These are phyloP conservation scores for Haplosporangium sp. DNA, from an alignment of 371 early-diverging fungal genomes.

Conservation along the genomic window DNA sequence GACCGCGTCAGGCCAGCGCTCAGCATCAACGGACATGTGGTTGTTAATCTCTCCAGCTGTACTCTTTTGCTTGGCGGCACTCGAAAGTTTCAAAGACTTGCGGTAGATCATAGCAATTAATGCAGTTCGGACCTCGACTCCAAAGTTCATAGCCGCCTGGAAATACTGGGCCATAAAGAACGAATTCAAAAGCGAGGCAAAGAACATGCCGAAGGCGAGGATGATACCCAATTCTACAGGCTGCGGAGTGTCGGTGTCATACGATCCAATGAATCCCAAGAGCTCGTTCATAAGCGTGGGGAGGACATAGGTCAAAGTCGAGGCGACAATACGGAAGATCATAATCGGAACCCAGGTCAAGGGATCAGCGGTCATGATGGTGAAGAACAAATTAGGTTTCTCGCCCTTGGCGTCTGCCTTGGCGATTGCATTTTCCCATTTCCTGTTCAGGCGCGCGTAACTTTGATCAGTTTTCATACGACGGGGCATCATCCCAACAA, in stretches of 20 bases:
- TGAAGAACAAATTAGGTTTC: conserved; percentile 27
- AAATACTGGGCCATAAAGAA: conserved; percentile 52
- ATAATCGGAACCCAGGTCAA: conserved; percentile 28
- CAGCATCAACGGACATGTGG: conserved; percentile 83
- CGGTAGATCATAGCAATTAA: conserved; percentile 66
- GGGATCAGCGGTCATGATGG: conserved; percentile 22
- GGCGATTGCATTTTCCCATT: conserved; percentile 25
- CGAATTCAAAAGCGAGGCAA: conserved; percentile 38
- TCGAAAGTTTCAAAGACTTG: conserved; percentile 67
- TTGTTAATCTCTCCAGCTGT: conserved; percentile 83
- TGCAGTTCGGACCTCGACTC: conserved; percentile 60
- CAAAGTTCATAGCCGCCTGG: conserved; percentile 53
- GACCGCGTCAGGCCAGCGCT: conserved; percentile 48
- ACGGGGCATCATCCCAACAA: conserved; percentile 37
- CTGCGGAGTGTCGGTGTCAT: conserved; percentile 14
- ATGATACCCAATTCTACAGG: conserved; percentile 48
- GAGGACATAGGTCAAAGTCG: conserved; percentile 32
- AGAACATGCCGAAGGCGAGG: conserved; percentile 54
- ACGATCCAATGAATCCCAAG: conserved; percentile 35
- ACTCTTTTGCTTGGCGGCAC: conserved; percentile 57
- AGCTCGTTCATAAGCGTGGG: conserved; percentile 27
- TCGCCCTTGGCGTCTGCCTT: conserved; percentile 23
- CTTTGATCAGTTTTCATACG: conserved; percentile 26
- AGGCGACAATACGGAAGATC: conserved; percentile 36
- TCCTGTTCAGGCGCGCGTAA: conserved; percentile 9